A percentile compares a stretch with the other conserved stretches of the same genome.
Evolutionary conservation across 257 asterid species (phyloP).

Genomic region (Ocimum tenuiflorum): DNA sequence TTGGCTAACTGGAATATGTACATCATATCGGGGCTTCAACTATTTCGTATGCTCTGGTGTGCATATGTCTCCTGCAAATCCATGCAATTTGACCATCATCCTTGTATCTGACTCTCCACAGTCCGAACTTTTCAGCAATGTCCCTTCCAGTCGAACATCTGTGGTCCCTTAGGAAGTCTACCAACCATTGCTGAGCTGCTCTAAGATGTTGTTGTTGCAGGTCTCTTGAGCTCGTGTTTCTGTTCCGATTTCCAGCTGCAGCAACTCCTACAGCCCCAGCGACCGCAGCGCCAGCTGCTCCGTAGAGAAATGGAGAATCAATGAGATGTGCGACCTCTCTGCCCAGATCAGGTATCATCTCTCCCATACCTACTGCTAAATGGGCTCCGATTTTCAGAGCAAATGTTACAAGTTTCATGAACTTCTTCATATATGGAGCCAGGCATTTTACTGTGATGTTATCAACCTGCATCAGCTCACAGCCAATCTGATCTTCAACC

Average conservation of each 20-base stretch:
- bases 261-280: conserved; percentile 61
- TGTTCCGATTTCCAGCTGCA: conserved; percentile 39
- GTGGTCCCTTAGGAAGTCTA: conserved; percentile 61
- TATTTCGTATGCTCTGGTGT: conserved; percentile 52
- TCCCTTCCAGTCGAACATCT: conserved; percentile 65
- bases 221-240: conserved; percentile 39
- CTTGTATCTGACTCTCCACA: conserved; percentile 64
- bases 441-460: conserved; percentile 54
- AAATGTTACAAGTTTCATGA: conserved; percentile 72
- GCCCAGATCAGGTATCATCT: conserved; percentile 83
- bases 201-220: conserved; percentile 43
- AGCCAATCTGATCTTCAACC: conserved; percentile 73
- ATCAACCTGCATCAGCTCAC: conserved; percentile 76
- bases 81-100: conserved; percentile 82
- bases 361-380: conserved; percentile 86
- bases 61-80: conserved; percentile 77
- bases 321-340: conserved; percentile 63
- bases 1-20: not conserved
- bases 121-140: conserved; percentile 70
- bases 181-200: conserved; percentile 77
- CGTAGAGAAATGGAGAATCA: conserved; percentile 52
- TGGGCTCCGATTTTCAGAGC: conserved; percentile 93
- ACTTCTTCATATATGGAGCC: conserved; percentile 65
- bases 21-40: conserved; percentile 59
- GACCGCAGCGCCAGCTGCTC: conserved; percentile 63